Evolutionary conservation across 2,329 filamentous ascomycete species (phyloP), one percentile per base, ranked within the genome.

Genomic region (Neopestalotiopsis rosae): DNA sequence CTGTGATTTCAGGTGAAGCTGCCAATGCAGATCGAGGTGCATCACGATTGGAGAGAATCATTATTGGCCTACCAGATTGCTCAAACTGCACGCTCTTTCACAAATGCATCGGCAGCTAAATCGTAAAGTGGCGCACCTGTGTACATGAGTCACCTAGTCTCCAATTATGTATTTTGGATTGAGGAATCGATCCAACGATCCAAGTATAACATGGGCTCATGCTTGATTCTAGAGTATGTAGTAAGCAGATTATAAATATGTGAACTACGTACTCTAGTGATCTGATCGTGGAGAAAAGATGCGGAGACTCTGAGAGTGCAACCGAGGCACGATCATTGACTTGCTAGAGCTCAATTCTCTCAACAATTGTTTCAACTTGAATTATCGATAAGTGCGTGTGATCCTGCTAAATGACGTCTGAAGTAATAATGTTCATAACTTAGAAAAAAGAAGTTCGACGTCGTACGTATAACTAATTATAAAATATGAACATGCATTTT

Each of bases 1-100:
- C 42, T 52, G n/a, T 34, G 49, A 66, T 66, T 57, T 56, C 63
- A 66, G 63, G 45, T 66, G 63, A 66, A 66, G 63, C 63, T 58
- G 6, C n/a, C 24, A 34, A 66, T 64, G 61, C 61, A 66, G 9
- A 42, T 57, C 34, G 52, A 30, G 28, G n/a, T 32, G 20, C 40
- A 38, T 57, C 20, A n/a, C n/a, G 30, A 28, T 30, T 17, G 12
- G n/a, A 24, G 14, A n/a, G 9, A 6, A 9, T 17, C 17, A n/a
- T 52, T 7, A 24, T 24, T 52, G n/a, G 20, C 45, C 45, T 52
- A n/a, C 9, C 45, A 52, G 45, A 17, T 17, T 4, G 45, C 45
- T 52, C 45, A 17, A n/a, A n/a, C 20, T 20, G 45, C 45, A 9
- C 45, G 7, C 17, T n/a, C 7, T 38, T 38, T 38, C 34, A 38